Evolutionary conservation across 169 alveolate genomes (phyloP).

Genomic region (Ophryocystis elektroscirrha): DNA sequence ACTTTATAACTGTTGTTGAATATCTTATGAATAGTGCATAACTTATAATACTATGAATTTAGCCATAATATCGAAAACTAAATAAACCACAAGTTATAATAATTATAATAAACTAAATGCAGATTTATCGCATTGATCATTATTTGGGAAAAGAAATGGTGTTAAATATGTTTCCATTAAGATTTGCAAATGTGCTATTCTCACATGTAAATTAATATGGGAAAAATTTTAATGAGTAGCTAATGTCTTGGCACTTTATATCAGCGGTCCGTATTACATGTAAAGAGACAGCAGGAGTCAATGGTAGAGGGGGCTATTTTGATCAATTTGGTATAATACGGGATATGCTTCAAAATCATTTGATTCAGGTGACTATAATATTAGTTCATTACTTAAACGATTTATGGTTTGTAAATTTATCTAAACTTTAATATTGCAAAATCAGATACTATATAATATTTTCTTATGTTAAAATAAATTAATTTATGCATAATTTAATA

Average conservation of each 20-base stretch:
- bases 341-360: constrained; percentile 38
- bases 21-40: too few relatives aligned
- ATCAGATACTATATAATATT: too few relatives aligned
- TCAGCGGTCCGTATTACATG: constrained; percentile 25
- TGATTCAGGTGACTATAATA: constrained; percentile 18
- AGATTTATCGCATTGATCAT: constrained; percentile 36
- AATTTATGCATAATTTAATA: too few relatives aligned
- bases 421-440: too few relatives aligned
- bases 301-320: constrained; percentile 36
- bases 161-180: constrained; percentile 25
- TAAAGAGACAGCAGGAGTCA: constrained; percentile 21
- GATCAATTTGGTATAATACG: constrained; percentile 33
- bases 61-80: too few relatives aligned
- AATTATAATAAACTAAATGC: too few relatives aligned
- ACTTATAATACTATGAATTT: too few relatives aligned
- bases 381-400: background rate
- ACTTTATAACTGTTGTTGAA: too few relatives aligned
- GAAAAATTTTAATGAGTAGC: constrained; percentile 4
- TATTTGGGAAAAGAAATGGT: constrained; percentile 39
- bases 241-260: constrained; percentile 26
- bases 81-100: too few relatives aligned
- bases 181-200: constrained; percentile 29
- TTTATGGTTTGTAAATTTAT: too few relatives aligned
- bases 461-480: too few relatives aligned
- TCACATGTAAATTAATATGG: constrained; percentile 5